These are phyloP conservation scores for Periconia sp. DNA, from an alignment of 2,329 filamentous ascomycete species.

Conservation along the genomic window DNA sequence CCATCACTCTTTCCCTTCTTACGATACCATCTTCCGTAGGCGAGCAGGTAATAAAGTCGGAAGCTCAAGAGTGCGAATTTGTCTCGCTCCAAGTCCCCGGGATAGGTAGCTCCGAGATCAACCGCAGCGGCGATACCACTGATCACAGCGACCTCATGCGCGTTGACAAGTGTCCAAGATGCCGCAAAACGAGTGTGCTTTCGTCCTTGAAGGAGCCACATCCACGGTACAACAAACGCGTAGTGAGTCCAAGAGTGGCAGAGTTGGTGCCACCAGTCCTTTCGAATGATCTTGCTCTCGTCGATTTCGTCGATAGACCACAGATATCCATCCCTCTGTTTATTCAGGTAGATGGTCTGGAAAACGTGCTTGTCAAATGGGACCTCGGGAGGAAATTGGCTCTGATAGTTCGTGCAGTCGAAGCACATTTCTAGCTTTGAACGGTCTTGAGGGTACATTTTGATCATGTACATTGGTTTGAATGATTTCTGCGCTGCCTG, in stretches of 20 bases:
- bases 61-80: conserved; percentile 66
- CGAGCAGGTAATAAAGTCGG: conserved; percentile 65
- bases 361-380: conserved; percentile 69
- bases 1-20: conserved; percentile 51
- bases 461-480: conserved; percentile 70
- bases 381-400: conserved; percentile 66
- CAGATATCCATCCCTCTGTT: conserved; percentile 58
- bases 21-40: conserved; percentile 67
- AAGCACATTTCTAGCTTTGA: conserved; percentile 69
- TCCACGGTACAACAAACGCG: conserved; percentile 68
- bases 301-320: conserved; percentile 68
- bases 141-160: conserved; percentile 74
- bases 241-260: conserved; percentile 70
- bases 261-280: conserved; percentile 73
- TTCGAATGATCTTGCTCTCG: conserved; percentile 64
- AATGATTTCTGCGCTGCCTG: conserved; percentile 58
- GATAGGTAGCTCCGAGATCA: conserved; percentile 69
- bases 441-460: conserved; percentile 62
- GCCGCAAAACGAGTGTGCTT: conserved; percentile 69
- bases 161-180: conserved; percentile 73
- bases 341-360: conserved; percentile 72
- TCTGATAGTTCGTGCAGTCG: conserved; percentile 77
- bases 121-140: conserved; percentile 75
- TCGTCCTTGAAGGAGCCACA: conserved; percentile 74
- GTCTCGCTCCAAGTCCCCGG: conserved; percentile 67